Conservation (phyloP, 129 eudicot genomes). For the Centaurea solstitialis region DNA sequence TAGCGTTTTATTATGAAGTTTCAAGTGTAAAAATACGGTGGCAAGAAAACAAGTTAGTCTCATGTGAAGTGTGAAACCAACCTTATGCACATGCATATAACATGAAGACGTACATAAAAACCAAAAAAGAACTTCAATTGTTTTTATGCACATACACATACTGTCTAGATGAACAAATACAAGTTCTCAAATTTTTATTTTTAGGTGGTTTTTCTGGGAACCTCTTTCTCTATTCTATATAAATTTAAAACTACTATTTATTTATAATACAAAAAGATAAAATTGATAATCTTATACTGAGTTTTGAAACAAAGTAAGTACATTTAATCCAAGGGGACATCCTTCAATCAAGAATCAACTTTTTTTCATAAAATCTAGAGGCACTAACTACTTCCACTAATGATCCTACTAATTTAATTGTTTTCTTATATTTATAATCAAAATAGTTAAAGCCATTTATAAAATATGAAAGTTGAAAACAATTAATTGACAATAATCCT, state of each 20-base stretch:
- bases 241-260: neutral
- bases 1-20: no score
- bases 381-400: slow-evolving; percentile 30
- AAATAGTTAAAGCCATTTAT: neutral
- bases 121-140: no score
- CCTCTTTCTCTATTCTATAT: no score
- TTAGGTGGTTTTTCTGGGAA: no score
- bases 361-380: slow-evolving; percentile 22
- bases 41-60: no score
- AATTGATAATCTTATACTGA: neutral
- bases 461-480: neutral
- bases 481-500: neutral
- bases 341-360: slow-evolving; percentile 42
- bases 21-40: no score
- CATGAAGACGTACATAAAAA: no score
- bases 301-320: slow-evolving; percentile 21
- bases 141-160: no score
- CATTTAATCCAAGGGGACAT: slow-evolving; percentile 29
- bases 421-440: neutral
- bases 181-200: no score
- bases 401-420: slow-evolving; percentile 4
- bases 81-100: no score
- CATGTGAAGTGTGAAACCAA: no score
- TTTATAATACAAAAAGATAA: neutral
- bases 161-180: no score